These are phyloP conservation scores for Penicillium polonicum DNA, from an alignment of 2,329 filamentous ascomycete species.

Conservation along the genomic window DNA sequence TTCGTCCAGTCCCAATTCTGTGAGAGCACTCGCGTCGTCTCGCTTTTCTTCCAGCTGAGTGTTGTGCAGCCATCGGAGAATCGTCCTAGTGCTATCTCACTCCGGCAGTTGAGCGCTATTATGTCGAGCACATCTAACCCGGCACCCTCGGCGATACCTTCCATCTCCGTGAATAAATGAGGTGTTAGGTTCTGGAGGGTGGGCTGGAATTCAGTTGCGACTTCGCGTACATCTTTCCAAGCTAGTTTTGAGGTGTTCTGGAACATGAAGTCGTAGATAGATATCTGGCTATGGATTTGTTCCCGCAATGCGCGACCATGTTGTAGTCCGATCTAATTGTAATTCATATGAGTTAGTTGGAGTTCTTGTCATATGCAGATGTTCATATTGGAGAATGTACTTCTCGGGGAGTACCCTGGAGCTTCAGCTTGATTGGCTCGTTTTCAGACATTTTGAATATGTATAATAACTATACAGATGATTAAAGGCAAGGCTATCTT, in stretches of 20 bases:
- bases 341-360: neutral
- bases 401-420: conserved; percentile 29
- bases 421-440: conserved; percentile 24
- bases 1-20: conserved; percentile 63
- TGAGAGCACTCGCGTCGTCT: conserved; percentile 42
- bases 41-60: conserved; percentile 50
- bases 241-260: conserved; percentile 46
- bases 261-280: conserved; percentile 52
- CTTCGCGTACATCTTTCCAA: conserved; percentile 48
- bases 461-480: neutral
- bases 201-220: conserved; percentile 50
- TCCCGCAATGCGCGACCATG: conserved; percentile 45
- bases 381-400: conserved; percentile 15
- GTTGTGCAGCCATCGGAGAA: conserved; percentile 60
- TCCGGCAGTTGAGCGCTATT: conserved; percentile 59
- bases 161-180: conserved; percentile 46
- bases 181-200: conserved; percentile 42
- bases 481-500: neutral
- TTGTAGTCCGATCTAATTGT: conserved; percentile 48
- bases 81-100: conserved; percentile 58
- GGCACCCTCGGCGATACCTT: conserved; percentile 56
- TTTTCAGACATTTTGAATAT: conserved; percentile 47
- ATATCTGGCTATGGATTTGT: conserved; percentile 46
- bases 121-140: conserved; percentile 51
- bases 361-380: neutral